These are phyloP conservation scores for Borovskyia barvae DNA, from an alignment of 208 protist genomes.

Conservation along the genomic window DNA sequence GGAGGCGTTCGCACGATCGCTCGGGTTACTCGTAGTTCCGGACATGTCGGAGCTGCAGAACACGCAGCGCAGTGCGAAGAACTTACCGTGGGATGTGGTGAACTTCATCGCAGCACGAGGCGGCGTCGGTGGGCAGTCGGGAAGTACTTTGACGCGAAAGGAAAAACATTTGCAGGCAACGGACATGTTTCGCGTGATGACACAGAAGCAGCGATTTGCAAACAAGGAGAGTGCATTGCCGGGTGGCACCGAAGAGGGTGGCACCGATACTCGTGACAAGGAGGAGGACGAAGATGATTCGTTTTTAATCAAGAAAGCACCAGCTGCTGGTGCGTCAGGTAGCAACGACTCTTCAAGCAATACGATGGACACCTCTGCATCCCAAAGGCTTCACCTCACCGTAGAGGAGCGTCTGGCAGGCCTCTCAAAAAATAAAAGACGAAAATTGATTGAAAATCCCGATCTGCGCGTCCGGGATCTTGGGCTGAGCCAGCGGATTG, in stretches of 20 bases:
- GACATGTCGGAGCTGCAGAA: constrained; percentile 91
- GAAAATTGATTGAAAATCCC: constrained; percentile 72
- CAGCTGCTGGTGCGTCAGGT: neutral
- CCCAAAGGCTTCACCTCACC: constrained; percentile 41
- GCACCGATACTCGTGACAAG: constrained; percentile 17
- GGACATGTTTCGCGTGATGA: constrained; percentile 82
- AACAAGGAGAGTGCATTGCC: constrained; percentile 26
- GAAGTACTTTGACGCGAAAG: constrained; percentile 49
- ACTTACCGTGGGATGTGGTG: constrained; percentile 86
- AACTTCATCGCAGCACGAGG: constrained; percentile 71
- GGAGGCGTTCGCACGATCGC: constrained; percentile 86
- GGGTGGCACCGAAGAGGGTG: constrained; percentile 9
- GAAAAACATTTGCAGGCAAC: constrained; percentile 83
- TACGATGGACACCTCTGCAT: neutral
- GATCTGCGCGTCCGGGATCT: constrained; percentile 83
- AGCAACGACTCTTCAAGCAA: too few relatives aligned
- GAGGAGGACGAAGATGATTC: constrained; percentile 37
- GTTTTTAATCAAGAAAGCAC: constrained; percentile 47
- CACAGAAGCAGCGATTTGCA: constrained; percentile 77
- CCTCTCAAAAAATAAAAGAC: constrained; percentile 84
- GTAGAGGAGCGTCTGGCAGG: constrained; percentile 82
- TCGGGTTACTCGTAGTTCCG: constrained; percentile 93
- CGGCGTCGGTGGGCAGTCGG: constrained; percentile 6
- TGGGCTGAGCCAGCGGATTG: constrained; percentile 60
- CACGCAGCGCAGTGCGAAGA: constrained; percentile 80